These are phyloP conservation scores for Diutina rugosa DNA, from an alignment of 1,139 yeast species.

Conservation along the genomic window DNA sequence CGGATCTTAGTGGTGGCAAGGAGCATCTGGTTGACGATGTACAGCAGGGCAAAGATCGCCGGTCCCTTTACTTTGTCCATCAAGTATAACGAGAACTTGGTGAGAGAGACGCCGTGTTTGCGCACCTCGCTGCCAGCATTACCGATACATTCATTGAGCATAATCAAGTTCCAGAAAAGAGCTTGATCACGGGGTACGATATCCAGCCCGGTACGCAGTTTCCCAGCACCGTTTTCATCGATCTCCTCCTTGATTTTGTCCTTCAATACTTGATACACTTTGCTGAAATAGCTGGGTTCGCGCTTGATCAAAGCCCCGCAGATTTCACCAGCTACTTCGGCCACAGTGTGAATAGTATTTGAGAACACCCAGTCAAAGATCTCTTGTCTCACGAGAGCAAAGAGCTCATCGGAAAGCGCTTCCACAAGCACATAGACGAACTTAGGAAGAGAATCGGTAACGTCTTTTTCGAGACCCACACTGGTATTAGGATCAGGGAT, in stretches of 20 bases:
- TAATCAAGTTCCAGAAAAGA: slow-evolving; percentile 58
- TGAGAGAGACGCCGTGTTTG: slow-evolving; percentile 34
- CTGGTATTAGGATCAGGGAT: slow-evolving; percentile 50
- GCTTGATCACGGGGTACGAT: slow-evolving; percentile 68
- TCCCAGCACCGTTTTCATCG: slow-evolving; percentile 77
- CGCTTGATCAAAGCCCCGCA: slow-evolving; percentile 59
- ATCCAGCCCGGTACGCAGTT: slow-evolving; percentile 54
- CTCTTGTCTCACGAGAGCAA: slow-evolving; percentile 35
- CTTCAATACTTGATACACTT: slow-evolving; percentile 31
- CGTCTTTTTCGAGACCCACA: slow-evolving; percentile 35
- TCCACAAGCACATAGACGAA: slow-evolving; percentile 57
- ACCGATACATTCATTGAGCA: slow-evolving; percentile 60
- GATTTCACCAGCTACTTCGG: slow-evolving; percentile 58
- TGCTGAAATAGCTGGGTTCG: slow-evolving; percentile 36
- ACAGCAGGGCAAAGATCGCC: slow-evolving; percentile 28
- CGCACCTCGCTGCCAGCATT: slow-evolving; percentile 40
- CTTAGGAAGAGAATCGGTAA: slow-evolving; percentile 48
- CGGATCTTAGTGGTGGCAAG: slow-evolving; percentile 52
- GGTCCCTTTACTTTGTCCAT: slow-evolving; percentile 63
- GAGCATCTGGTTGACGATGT: slow-evolving; percentile 53
- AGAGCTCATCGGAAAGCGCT: slow-evolving; percentile 55
- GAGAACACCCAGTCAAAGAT: slow-evolving; percentile 44
- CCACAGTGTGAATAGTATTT: slow-evolving; percentile 51
- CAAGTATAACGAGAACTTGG: slow-evolving; percentile 36
- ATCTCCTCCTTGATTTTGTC: slow-evolving; percentile 55